Evolutionary conservation across 2,329 filamentous ascomycete genomes (phyloP).

Genomic region (Aspergillus oerlinghausenensis): DNA sequence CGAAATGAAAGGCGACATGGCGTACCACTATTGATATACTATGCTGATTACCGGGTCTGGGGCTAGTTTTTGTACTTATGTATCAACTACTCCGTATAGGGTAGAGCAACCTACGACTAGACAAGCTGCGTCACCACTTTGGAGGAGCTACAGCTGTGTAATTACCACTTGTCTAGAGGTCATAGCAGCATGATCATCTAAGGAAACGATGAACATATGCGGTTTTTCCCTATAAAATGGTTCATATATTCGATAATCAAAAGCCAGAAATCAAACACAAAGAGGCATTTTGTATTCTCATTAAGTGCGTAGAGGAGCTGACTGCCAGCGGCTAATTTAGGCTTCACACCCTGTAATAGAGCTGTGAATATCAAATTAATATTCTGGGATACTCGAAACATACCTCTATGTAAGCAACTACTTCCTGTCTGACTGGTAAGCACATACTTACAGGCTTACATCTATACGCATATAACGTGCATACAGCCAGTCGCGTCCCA

Average conservation of each 20-base stretch:
- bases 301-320: too few species aligned
- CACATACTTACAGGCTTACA: background rate
- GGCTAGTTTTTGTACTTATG: too few species aligned
- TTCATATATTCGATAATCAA: background rate
- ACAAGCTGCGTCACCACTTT: background rate
- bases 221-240: background rate
- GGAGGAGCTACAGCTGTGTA: background rate
- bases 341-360: background rate
- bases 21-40: background rate
- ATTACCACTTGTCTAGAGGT: background rate
- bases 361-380: background rate
- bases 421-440: background rate
- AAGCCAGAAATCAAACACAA: background rate
- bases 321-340: too few species aligned
- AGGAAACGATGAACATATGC: background rate
- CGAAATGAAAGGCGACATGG: background rate
- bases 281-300: too few species aligned
- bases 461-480: conserved; percentile 3
- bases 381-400: background rate
- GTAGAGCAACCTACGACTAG: too few species aligned
- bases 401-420: background rate
- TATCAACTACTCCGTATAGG: too few species aligned
- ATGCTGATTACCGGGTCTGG: too few species aligned
- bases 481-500: conserved; percentile 26
- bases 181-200: background rate